Percentiles rank a stretch among this genome's conserved stretches.
Conservation (phyloP, 345 rosid genomes). For the Balakata baccata region DNA sequence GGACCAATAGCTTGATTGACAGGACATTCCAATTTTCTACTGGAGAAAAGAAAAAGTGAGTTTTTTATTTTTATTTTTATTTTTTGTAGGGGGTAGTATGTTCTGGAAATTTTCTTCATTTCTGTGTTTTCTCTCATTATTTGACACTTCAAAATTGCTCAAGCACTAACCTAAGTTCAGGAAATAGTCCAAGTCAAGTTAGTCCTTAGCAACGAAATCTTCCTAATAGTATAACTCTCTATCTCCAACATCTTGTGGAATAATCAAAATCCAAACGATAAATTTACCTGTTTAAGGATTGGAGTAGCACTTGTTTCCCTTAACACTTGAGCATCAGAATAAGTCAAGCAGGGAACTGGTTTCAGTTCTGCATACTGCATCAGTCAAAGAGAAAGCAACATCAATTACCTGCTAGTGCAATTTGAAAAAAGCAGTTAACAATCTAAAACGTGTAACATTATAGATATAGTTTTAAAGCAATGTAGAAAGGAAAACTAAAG, state of each 20-base stretch:
- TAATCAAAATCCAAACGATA: not conserved
- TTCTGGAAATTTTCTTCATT: not conserved
- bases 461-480: too few species aligned
- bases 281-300: constrained; percentile 77
- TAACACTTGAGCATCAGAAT: constrained; percentile 61
- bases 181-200: not conserved
- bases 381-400: too few species aligned
- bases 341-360: constrained; percentile 61
- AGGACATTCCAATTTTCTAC: not conserved
- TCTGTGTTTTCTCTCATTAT: not conserved
- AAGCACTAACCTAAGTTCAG: not conserved
- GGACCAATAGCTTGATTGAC: not conserved
- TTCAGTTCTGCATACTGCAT: too few species aligned
- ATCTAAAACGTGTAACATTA: too few species aligned
- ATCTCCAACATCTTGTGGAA: not conserved
- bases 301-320: constrained; percentile 80
- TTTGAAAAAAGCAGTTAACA: too few species aligned
- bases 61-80: not conserved
- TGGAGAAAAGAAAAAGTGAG: not conserved
- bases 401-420: too few species aligned
- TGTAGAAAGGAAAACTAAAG: too few species aligned
- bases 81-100: not conserved
- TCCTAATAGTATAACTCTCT: not conserved
- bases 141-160: not conserved
- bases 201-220: not conserved